phyloP scores from a whole-genome alignment of 2,329 filamentous ascomycete species.

The Alternaria triticimaculans region DNA sequence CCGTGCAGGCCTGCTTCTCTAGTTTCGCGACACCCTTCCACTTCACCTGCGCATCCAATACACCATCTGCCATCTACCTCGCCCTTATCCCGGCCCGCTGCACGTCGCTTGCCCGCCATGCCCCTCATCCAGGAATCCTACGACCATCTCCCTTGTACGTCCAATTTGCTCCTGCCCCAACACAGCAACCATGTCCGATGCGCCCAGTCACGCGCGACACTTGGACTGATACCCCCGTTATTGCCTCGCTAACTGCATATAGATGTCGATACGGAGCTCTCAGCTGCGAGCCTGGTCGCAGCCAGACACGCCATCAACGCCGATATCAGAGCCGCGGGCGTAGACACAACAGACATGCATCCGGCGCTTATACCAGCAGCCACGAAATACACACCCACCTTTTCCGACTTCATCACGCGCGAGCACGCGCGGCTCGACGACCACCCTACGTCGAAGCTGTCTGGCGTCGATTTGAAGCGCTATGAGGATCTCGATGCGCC shows the following conservation, averaged over 20 bases:
- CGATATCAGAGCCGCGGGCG: constrained; percentile 57
- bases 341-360: constrained; percentile 60
- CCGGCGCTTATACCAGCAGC: constrained; percentile 61
- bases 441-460: constrained; percentile 57
- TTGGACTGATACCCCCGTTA: background rate
- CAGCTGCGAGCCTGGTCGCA: constrained; percentile 65
- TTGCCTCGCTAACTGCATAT: constrained; percentile 28
- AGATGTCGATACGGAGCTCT: constrained; percentile 84
- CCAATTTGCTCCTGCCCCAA: constrained; percentile 13
- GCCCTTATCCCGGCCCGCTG: background rate
- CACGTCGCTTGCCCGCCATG: constrained; percentile 56
- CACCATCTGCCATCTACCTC: constrained; percentile 19
- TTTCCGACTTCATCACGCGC: constrained; percentile 69
- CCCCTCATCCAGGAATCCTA: constrained; percentile 72
- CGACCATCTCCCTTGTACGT: constrained; percentile 81
- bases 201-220: constrained; percentile 8
- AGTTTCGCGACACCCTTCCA: constrained; percentile 10
- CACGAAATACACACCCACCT: constrained; percentile 58
- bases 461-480: constrained; percentile 74
- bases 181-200: constrained; percentile 66
- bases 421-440: constrained; percentile 73
- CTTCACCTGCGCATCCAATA: constrained; percentile 11
- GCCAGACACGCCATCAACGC: constrained; percentile 73
- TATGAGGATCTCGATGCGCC: constrained; percentile 79
- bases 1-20: constrained; percentile 4